Percentiles rank a stretch among this genome's conserved stretches.
Evolutionary conservation across 179 eudicot species (phyloP).

Genomic region (Sideroxylon spinosum): DNA sequence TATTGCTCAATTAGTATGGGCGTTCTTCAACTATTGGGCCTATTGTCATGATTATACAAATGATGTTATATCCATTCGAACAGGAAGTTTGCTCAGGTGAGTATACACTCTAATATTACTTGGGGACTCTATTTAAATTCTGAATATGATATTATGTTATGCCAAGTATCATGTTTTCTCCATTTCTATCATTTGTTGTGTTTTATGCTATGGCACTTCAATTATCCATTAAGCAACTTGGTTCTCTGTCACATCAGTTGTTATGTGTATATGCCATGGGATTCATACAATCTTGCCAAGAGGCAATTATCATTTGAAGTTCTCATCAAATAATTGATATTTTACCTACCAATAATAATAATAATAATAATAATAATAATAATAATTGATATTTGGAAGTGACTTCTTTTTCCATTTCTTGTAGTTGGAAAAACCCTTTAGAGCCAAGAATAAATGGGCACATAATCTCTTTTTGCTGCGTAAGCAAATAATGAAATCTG

Average conservation of each 20-base stretch:
- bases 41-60: conserved; percentile 84
- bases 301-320: background rate
- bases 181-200: background rate
- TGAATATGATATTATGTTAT: background rate
- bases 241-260: background rate
- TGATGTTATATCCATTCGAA: conserved; percentile 81
- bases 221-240: background rate
- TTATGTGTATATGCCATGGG: background rate
- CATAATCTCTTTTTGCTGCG: background rate
- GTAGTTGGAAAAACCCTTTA: background rate
- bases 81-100: conserved; percentile 71
- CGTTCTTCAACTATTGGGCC: conserved; percentile 91
- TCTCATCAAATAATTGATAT: background rate
- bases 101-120: conserved; percentile 3
- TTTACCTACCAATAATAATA: no score
- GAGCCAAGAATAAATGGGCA: background rate
- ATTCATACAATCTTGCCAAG: background rate
- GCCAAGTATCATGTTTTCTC: background rate
- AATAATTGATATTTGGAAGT: background rate
- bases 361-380: no score
- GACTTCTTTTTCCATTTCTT: background rate
- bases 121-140: background rate
- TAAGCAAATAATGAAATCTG: background rate
- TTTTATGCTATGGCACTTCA: no score
- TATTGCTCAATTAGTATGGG: conserved; percentile 79